Conservation (phyloP, 2,329 filamentous ascomycete genomes). For the Cucurbitaria berberidis region DNA sequence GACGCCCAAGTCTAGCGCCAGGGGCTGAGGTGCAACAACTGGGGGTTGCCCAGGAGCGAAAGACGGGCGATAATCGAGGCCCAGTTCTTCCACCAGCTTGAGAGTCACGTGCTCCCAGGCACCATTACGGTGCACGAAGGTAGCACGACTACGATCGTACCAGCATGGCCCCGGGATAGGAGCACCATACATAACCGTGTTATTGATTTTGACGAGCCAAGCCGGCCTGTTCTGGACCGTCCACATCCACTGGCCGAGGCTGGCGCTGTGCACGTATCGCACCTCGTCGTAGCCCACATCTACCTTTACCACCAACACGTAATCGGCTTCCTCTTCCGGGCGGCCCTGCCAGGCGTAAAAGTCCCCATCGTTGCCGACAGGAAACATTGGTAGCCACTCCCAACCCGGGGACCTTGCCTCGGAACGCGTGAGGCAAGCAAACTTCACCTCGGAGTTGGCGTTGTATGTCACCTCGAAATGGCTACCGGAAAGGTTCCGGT, state of each 20-base stretch:
- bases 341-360: neutral
- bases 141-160: neutral
- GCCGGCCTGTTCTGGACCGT: neutral
- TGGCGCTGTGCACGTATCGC: neutral
- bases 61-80: neutral
- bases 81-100: neutral
- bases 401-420: no score
- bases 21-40: neutral
- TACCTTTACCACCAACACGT: neutral
- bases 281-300: neutral
- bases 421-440: no score
- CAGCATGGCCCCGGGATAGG: neutral
- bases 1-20: no score
- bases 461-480: no score
- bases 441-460: no score
- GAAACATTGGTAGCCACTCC: neutral
- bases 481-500: neutral
- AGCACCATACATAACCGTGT: neutral
- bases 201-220: neutral
- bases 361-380: neutral
- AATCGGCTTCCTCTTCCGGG: no score
- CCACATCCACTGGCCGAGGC: neutral
- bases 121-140: neutral
- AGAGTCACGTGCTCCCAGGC: neutral
- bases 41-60: neutral